These are phyloP conservation scores for Oenanthe sinensis DNA, from an alignment of 129 eudicot genomes.

Conservation along the genomic window DNA sequence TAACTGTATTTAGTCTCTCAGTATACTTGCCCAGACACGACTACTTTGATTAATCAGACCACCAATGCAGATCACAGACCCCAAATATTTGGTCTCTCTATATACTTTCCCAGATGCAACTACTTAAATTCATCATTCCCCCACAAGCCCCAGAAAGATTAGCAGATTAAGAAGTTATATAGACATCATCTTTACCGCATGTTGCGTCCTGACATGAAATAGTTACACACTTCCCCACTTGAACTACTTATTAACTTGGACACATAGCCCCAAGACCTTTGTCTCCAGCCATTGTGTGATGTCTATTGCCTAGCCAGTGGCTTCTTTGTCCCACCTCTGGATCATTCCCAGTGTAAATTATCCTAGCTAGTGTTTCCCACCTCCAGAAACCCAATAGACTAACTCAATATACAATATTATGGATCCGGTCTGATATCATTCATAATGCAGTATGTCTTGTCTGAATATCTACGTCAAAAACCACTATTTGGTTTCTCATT, in stretches of 20 bases:
- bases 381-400: neutral
- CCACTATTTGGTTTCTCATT: neutral
- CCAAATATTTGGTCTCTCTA: neutral
- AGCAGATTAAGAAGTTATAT: neutral
- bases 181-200: neutral
- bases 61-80: neutral
- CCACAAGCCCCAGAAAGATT: neutral
- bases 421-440: neutral
- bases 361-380: neutral
- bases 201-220: neutral
- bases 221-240: neutral
- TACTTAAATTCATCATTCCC: neutral
- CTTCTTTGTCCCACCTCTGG: neutral
- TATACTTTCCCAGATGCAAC: neutral
- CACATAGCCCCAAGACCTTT: neutral
- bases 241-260: neutral
- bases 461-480: neutral
- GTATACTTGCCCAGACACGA: neutral
- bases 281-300: neutral
- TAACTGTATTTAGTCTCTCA: neutral
- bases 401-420: neutral
- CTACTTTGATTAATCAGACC: neutral
- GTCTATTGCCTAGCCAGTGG: neutral
- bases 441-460: neutral
- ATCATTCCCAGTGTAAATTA: neutral